A percentile compares a stretch with the other conserved stretches of the same genome.
Evolutionary conservation across 2,329 filamentous ascomycete species (phyloP).

Genomic region (Penicillium brevicompactum): DNA sequence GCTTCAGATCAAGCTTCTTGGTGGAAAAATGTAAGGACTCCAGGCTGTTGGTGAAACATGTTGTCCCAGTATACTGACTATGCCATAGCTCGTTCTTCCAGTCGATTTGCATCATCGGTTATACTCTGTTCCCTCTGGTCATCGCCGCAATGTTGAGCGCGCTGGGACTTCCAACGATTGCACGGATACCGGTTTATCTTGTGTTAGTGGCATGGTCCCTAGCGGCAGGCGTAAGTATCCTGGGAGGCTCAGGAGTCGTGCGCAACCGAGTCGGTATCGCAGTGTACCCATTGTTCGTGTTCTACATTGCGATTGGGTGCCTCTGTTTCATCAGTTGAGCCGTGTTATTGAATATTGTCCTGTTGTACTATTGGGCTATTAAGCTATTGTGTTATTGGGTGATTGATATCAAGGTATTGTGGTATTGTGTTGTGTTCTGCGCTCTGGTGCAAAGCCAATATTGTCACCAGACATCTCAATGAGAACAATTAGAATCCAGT

Average conservation of each 20-base stretch:
- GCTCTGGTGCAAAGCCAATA: neutral
- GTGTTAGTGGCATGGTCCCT: slow-evolving; percentile 89
- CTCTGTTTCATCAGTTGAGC: slow-evolving; percentile 92
- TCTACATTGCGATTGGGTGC: slow-evolving; percentile 90
- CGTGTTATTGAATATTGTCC: neutral
- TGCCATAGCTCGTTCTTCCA: slow-evolving; percentile 85
- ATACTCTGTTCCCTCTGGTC: slow-evolving; percentile 95
- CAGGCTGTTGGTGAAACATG: neutral
- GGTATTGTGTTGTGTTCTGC: neutral
- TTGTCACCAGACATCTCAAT: neutral
- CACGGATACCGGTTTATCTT: slow-evolving; percentile 86
- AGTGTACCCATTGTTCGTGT: slow-evolving; percentile 92
- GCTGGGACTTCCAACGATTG: slow-evolving; percentile 74
- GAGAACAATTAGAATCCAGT: slow-evolving; percentile 2
- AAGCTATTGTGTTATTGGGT: neutral
- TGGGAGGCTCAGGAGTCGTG: slow-evolving; percentile 92
- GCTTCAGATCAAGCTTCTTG: slow-evolving; percentile 94
- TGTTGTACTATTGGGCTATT: neutral
- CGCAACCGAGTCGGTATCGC: slow-evolving; percentile 92
- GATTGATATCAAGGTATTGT: neutral
- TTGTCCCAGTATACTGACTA: slow-evolving; percentile 19
- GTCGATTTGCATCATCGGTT: slow-evolving; percentile 96
- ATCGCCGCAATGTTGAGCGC: slow-evolving; percentile 89
- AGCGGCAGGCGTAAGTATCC: slow-evolving; percentile 91
- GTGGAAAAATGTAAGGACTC: slow-evolving; percentile 86